Percentiles rank a stretch among this genome's conserved stretches.
Conservation (phyloP, 1,284 basidiomycete species). For the Moniliophthora roreri region DNA sequence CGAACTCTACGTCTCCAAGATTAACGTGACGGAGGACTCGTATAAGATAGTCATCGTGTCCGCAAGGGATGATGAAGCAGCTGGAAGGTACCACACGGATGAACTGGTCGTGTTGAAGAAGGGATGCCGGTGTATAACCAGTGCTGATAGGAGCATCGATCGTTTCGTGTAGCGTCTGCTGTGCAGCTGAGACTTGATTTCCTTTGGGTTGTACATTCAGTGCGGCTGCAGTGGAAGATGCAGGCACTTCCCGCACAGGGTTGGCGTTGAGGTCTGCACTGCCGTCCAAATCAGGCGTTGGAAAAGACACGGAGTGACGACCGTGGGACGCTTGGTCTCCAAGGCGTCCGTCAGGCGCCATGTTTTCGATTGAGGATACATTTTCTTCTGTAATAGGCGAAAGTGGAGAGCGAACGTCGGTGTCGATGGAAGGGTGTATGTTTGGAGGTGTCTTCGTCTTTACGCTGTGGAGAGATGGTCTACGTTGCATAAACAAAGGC, state of each 20-base stretch:
- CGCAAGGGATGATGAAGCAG: background rate
- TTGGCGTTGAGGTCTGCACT: too few species aligned
- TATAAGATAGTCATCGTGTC: constrained; percentile 1
- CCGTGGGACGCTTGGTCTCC: too few species aligned
- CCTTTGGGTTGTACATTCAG: too few species aligned
- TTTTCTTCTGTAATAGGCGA: too few species aligned
- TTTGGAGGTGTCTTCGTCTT: background rate
- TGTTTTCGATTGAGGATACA: too few species aligned
- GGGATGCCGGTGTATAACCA: background rate
- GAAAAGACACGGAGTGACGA: too few species aligned
- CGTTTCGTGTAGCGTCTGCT: background rate
- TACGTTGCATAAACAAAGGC: background rate
- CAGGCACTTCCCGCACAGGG: too few species aligned
- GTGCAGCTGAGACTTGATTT: too few species aligned
- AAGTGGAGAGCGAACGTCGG: background rate
- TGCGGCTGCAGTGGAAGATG: too few species aligned
- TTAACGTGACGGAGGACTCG: background rate
- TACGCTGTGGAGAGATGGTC: too few species aligned
- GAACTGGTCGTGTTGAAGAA: background rate
- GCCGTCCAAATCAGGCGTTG: too few species aligned
- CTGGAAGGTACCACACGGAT: background rate
- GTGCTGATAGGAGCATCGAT: background rate
- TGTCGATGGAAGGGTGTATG: background rate
- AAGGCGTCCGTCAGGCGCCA: too few species aligned
- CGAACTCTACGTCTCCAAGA: background rate